phyloP scores from a whole-genome alignment of 345 rosid species.

The Citrus reticulata region DNA sequence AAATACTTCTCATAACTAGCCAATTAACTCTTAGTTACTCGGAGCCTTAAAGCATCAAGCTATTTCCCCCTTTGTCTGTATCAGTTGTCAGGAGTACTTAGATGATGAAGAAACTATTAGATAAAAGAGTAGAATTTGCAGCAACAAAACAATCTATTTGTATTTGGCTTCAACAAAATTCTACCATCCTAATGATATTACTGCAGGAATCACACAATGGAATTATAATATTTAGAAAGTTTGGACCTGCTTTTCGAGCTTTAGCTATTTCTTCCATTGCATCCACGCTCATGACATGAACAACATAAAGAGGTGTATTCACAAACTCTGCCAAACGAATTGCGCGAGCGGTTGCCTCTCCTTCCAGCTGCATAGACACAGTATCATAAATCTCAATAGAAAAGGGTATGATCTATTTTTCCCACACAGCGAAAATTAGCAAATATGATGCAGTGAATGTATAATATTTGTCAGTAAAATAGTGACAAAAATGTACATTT shows the following conservation, averaged over 20 bases:
- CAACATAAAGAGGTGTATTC: slow-evolving; percentile 91
- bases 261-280: slow-evolving; percentile 97
- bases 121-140: not conserved
- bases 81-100: not conserved
- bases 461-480: not conserved
- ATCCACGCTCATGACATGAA: slow-evolving; percentile 98
- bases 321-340: slow-evolving; percentile 86
- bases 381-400: not conserved
- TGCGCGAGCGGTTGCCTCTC: slow-evolving; percentile 96
- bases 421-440: not conserved
- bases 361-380: slow-evolving; percentile 63
- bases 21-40: not conserved
- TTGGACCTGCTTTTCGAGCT: slow-evolving; percentile 88
- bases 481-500: not conserved
- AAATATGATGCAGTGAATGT: not conserved
- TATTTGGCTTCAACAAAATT: not conserved
- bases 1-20: not conserved
- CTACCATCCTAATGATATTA: not conserved
- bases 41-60: not conserved
- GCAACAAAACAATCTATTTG: not conserved
- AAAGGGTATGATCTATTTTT: not conserved
- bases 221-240: not conserved
- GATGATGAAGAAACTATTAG: not conserved
- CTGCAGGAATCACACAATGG: not conserved
- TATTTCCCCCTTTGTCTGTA: not conserved